Evolutionary conservation across 2,329 filamentous ascomycete species (phyloP), one percentile per base, ranked within the genome.

Genomic region (Didymella lethalis): DNA sequence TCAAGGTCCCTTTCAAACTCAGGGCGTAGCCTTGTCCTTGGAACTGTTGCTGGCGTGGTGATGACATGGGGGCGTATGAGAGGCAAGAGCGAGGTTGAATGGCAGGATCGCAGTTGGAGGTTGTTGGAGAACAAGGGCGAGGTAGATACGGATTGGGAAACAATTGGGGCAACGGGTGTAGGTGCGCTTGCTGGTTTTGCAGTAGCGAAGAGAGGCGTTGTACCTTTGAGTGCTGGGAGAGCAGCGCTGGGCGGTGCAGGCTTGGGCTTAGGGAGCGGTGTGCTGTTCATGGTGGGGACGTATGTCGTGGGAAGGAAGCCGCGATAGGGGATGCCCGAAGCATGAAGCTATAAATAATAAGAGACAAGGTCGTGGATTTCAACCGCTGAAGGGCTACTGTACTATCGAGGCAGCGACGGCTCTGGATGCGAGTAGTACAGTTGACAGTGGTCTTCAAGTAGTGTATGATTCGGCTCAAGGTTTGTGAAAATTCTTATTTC

Each of bases 31-130:
- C 79, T 80, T 4, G 54, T 83, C 2, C 61, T 83, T 26, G 83
- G 81, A 0, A 67, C 82, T 0, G 80, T 78, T 0, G 60, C 85
- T 1, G 74, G 83, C 25, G 75, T 75, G 1, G 57, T 82, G 4
- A 81, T 77, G 63, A 76, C 85, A 4, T 71, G 75, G 28, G 78
- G 69, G 0, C 77, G 82, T 2, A 89, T 90, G 86, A 76, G 76
- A 52, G 85, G 83, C 0, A 78, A 80, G 16, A 81, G 86, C 64
- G 79, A 83, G 40, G 85, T 90, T 31, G 86, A 90, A 73, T 90
- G 87, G 87, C 75, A 83, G 67, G 87, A 90, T 69, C 79, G 88
- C 18, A 82, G 82, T 55, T 90, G 87, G 86, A 78, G 87, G 29
- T 68, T 90, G 48, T 65, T 87, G 43, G 84, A 84, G 74, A 89